Base-by-base conservation (phyloP, 139 green algal species). In the Yamagishiella unicocca region DNA sequence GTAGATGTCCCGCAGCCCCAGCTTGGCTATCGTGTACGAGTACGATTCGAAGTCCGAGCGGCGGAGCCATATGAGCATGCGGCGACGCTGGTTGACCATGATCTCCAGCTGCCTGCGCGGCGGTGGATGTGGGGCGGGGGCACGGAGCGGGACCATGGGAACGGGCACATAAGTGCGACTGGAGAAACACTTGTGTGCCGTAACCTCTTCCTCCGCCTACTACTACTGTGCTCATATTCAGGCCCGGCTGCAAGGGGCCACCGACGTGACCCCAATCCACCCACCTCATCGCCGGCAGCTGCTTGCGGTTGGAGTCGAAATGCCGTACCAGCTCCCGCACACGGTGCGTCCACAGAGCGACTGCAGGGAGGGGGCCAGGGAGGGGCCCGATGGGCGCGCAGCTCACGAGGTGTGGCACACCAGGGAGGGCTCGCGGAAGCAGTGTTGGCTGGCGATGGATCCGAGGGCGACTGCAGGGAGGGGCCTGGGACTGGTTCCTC, bases 1-100 rank as follows among this genome's bases (percentile, higher is more conserved):
- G 80, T 90, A 93, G 43, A 93, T 72, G 79, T 94, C 90, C 74
- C 83, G 76, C 38, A 95, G 83, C 1, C 92, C 92, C 70, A 95
- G 84, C 61, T 90, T 91, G 35, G 82, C 37, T 21, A 95, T 74
- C 61, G 82, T 76, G 61, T 79, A 89, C 4, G 72, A 78, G 84
- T 93, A 95, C 8, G 88, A 73, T 33, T 86, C 50, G 38, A 94
- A 94, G 88, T 93, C 87, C 1, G 73, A 37, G 2, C 40, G 40
- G 0, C 92, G 83, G 53, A 95, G 64, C 66, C 91, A 95, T 1
- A 42, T 79, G 31, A 95, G 88, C 86, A 94, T 71, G 19, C 88
- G 83, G 37, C 90, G 89, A 25, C 92, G 85, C 54, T 88, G 84
- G 88, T 95, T 90, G 19, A 92, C 73, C 67, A 93, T 84, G 42